These are phyloP conservation scores for Alternaria angustiovoidea DNA, from an alignment of 2,329 filamentous ascomycete species.

Conservation along the genomic window DNA sequence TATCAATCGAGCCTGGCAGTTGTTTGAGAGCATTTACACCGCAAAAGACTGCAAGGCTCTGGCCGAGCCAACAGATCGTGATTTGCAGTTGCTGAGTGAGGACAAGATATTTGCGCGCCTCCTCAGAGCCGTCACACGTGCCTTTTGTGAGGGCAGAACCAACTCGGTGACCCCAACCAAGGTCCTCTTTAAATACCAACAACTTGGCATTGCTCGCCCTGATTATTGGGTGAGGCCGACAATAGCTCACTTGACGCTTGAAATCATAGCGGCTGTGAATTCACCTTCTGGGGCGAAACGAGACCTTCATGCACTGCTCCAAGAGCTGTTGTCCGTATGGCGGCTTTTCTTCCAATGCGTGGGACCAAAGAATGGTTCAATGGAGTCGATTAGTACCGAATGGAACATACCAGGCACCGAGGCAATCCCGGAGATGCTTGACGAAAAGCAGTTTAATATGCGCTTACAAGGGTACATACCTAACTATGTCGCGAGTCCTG, in stretches of 20 bases:
- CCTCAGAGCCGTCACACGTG: constrained; percentile 17
- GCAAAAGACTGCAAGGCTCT: constrained; percentile 42
- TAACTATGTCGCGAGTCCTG: constrained; percentile 21
- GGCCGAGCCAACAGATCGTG: constrained; percentile 25
- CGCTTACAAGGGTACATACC: constrained; percentile 40
- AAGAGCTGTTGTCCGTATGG: constrained; percentile 46
- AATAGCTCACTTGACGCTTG: constrained; percentile 34
- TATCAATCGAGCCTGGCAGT: constrained; percentile 36
- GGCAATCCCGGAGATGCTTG: constrained; percentile 10
- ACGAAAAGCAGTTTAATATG: constrained; percentile 24
- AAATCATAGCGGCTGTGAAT: constrained; percentile 30
- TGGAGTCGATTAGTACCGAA: constrained; percentile 30
- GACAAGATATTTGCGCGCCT: constrained; percentile 36
- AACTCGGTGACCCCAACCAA: constrained; percentile 31
- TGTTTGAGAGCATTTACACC: constrained; percentile 39
- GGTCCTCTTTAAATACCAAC: constrained; percentile 40
- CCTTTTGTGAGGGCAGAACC: constrained; percentile 26
- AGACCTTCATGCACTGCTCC: constrained; percentile 29
- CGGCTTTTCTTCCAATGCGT: constrained; percentile 45
- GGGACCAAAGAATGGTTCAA: constrained; percentile 19
- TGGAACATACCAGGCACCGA: constrained; percentile 38
- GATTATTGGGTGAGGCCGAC: constrained; percentile 32
- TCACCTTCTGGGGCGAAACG: constrained; percentile 7
- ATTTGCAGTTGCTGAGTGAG: constrained; percentile 27
- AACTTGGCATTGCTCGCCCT: constrained; percentile 34